phyloP scores from a whole-genome alignment of 2,329 filamentous ascomycete species.

The Aspergillus sp. region DNA sequence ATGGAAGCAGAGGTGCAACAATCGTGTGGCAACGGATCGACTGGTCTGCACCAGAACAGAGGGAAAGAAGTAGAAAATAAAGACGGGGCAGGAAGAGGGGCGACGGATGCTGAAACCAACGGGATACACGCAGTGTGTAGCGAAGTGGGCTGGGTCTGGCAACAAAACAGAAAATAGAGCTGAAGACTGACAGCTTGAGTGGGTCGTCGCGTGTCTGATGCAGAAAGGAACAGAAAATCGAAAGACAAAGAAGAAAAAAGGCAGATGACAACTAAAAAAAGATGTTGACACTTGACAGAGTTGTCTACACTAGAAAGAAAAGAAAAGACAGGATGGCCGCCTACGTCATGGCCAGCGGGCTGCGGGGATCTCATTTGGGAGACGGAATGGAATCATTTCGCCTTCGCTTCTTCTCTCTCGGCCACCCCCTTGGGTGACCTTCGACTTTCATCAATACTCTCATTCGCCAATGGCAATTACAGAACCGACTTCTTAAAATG shows the following conservation, averaged over 20 bases:
- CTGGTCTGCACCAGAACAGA: background rate
- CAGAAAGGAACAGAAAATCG: background rate
- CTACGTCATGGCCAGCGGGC: slow-evolving; percentile 12
- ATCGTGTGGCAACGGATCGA: background rate
- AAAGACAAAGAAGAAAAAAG: background rate
- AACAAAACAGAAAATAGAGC: background rate
- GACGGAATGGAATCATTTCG: too few relatives aligned
- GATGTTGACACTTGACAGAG: too few relatives aligned
- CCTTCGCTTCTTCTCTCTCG: too few relatives aligned
- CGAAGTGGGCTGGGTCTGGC: background rate
- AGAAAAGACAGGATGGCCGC: background rate
- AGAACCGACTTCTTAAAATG: too few relatives aligned
- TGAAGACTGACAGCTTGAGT: background rate
- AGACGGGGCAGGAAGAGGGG: background rate
- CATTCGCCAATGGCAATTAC: too few relatives aligned
- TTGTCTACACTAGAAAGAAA: too few relatives aligned
- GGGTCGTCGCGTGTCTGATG: background rate
- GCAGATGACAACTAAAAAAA: background rate
- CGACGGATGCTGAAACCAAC: slow-evolving; percentile 6
- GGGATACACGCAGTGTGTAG: background rate
- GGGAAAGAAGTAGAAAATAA: slow-evolving; percentile 6
- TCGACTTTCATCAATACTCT: too few relatives aligned
- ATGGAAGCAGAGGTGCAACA: slow-evolving; percentile 2
- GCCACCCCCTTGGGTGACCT: too few relatives aligned
- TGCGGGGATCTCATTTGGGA: background rate